Percentiles rank a stretch among this genome's conserved stretches.
Conservation (phyloP, 2,329 filamentous ascomycete species). For the Boeremia lycopersici region DNA sequence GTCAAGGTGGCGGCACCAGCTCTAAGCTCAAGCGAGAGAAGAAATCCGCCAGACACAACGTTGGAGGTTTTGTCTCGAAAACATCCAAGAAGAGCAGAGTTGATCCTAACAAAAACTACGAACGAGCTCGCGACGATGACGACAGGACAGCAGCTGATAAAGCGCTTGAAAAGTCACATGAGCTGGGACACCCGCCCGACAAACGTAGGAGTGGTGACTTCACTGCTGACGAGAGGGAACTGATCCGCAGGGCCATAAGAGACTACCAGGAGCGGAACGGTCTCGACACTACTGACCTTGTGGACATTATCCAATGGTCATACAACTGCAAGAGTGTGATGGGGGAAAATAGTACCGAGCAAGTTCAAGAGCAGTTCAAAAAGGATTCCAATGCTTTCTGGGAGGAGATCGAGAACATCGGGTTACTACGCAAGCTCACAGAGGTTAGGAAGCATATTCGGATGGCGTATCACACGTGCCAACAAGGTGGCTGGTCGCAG, state of each 20-base stretch:
- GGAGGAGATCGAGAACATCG: constrained; percentile 40
- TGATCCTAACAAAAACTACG: constrained; percentile 7
- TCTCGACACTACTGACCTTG: constrained; percentile 22
- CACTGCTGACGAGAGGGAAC: constrained; percentile 29
- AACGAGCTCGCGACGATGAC: constrained; percentile 2
- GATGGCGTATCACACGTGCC: constrained; percentile 69
- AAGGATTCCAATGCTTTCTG: constrained; percentile 35
- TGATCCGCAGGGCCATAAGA: constrained; percentile 30
- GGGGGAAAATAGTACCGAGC: neutral
- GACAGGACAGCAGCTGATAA: constrained; percentile 21
- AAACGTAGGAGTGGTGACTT: constrained; percentile 24
- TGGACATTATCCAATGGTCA: constrained; percentile 27
- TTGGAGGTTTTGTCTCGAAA: neutral
- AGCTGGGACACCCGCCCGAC: constrained; percentile 22
- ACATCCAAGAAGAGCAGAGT: neutral
- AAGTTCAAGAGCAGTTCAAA: constrained; percentile 9
- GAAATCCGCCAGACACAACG: neutral
- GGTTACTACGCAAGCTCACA: constrained; percentile 38
- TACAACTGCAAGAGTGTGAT: neutral
- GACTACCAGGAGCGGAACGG: constrained; percentile 28
- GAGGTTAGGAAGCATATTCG: constrained; percentile 56
- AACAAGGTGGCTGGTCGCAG: constrained; percentile 65
- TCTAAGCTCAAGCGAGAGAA: neutral
- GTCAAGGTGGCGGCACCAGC: neutral
- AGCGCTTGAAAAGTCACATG: constrained; percentile 16